Percentiles rank a stretch among this genome's conserved stretches.
Evolutionary conservation across 164 flowering plant species (phyloP).

Genomic region (Nelumbo lutea): DNA sequence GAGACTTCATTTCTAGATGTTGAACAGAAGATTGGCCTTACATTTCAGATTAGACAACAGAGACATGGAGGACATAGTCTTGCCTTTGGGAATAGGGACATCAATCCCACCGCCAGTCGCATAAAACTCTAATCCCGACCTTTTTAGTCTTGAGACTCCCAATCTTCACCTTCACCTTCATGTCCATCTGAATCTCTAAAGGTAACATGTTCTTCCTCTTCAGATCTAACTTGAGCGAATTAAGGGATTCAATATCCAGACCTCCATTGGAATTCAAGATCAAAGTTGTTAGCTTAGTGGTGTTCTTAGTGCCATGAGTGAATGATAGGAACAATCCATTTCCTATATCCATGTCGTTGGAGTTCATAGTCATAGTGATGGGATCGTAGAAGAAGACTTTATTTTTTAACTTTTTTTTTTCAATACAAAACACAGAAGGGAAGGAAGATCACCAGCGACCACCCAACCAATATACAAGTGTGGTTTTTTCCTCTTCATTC

Average conservation of each 20-base stretch:
- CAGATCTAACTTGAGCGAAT: slow-evolving; percentile 33
- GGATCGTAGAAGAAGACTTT: slow-evolving; percentile 47
- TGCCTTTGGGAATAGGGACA: slow-evolving; percentile 22
- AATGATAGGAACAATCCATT: slow-evolving; percentile 25
- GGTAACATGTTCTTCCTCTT: slow-evolving; percentile 55
- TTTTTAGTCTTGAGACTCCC: slow-evolving; percentile 6
- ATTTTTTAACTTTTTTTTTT: slow-evolving; percentile 19
- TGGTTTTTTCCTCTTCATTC: too few relatives aligned
- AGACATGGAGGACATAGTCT: slow-evolving; percentile 2
- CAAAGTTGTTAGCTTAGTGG: slow-evolving; percentile 31
- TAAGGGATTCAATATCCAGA: slow-evolving; percentile 24
- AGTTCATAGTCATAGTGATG: slow-evolving; percentile 27
- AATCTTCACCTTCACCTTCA: slow-evolving; percentile 28
- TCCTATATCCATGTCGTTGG: slow-evolving; percentile 32
- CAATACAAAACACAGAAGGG: too few relatives aligned
- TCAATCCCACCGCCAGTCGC: slow-evolving; percentile 28
- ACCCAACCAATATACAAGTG: too few relatives aligned
- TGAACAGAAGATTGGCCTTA: slow-evolving; percentile 51
- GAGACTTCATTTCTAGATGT: slow-evolving; percentile 59
- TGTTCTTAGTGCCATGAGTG: slow-evolving; percentile 35
- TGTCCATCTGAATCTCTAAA: slow-evolving; percentile 47
- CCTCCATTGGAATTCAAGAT: slow-evolving; percentile 13
- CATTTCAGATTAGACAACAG: slow-evolving; percentile 30
- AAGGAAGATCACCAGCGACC: too few relatives aligned
- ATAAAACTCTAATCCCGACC: slow-evolving; percentile 50